phyloP scores from a whole-genome alignment of 108 stramenopile genomes.

The Cyclotella kingstonii region DNA sequence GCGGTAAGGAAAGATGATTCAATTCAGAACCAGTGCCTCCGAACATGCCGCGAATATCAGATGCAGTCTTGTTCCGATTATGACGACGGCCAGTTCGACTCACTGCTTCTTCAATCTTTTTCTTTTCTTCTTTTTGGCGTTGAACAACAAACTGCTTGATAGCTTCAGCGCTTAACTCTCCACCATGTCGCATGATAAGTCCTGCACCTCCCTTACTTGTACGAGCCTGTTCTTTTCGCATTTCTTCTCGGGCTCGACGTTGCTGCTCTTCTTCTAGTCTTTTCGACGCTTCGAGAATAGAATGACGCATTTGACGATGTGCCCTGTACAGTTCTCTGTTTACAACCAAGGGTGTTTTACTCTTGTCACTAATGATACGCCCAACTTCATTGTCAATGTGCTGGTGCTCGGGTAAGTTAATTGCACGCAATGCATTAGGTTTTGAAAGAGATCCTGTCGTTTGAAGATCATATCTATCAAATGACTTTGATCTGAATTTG shows the following conservation, averaged over 20 bases:
- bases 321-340: constrained; percentile 50
- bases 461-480: constrained; percentile 14
- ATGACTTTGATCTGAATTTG: constrained; percentile 33
- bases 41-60: constrained; percentile 51
- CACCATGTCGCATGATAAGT: constrained; percentile 54
- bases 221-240: constrained; percentile 38
- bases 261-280: constrained; percentile 60
- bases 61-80: constrained; percentile 45
- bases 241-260: constrained; percentile 44
- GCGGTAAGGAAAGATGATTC: not conserved
- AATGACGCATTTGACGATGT: constrained; percentile 59
- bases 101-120: constrained; percentile 38
- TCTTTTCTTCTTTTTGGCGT: constrained; percentile 40
- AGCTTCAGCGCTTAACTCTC: constrained; percentile 42
- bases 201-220: constrained; percentile 35
- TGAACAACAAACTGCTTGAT: constrained; percentile 43
- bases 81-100: constrained; percentile 41
- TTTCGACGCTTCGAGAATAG: constrained; percentile 55
- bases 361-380: constrained; percentile 28
- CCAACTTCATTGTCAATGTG: constrained; percentile 9
- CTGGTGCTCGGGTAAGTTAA: constrained; percentile 42
- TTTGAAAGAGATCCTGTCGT: constrained; percentile 1
- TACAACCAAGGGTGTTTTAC: constrained; percentile 45
- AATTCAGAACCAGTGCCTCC: constrained; percentile 26
- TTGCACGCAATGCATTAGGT: constrained; percentile 21